phyloP scores from a whole-genome alignment of 2,329 filamentous ascomycete species.

The Diaporthe capsici region DNA sequence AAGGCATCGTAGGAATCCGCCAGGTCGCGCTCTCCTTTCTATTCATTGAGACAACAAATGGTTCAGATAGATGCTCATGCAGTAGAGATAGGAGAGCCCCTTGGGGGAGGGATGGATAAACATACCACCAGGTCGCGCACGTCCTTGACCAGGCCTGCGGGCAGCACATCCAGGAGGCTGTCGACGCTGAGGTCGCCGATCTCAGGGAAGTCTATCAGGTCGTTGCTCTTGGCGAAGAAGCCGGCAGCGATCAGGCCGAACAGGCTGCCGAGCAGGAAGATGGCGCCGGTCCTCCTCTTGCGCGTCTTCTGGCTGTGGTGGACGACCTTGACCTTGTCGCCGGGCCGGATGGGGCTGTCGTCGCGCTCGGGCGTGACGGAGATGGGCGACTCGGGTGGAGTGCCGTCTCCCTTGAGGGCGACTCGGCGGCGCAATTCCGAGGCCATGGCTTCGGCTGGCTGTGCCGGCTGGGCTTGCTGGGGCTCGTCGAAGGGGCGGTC shows the following conservation, averaged over 20 bases:
- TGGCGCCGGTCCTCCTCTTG: conserved; percentile 83
- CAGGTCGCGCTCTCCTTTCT: conserved; percentile 87
- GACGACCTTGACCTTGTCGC: conserved; percentile 59
- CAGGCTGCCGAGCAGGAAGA: conserved; percentile 90
- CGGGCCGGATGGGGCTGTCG: conserved; percentile 52
- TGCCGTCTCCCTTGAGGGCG: conserved; percentile 45
- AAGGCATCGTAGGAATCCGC: conserved; percentile 95
- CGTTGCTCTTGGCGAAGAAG: conserved; percentile 90
- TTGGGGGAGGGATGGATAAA: conserved; percentile 41
- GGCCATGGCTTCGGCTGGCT: conserved; percentile 34
- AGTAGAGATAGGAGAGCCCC: not conserved
- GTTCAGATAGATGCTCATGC: conserved; percentile 9
- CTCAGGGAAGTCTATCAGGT: conserved; percentile 85
- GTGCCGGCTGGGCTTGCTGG: conserved; percentile 12
- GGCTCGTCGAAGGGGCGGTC: conserved; percentile 12
- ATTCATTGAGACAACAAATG: conserved; percentile 42
- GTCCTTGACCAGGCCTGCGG: conserved; percentile 87
- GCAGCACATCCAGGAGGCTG: conserved; percentile 87
- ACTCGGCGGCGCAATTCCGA: conserved; percentile 42
- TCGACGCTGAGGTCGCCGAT: conserved; percentile 85
- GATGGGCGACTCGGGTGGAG: conserved; percentile 48
- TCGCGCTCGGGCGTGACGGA: conserved; percentile 48
- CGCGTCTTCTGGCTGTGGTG: conserved; percentile 64
- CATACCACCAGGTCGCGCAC: conserved; percentile 86
- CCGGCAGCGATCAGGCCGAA: conserved; percentile 90